Conservation (phyloP, 2,329 filamentous ascomycete species). For the Penicillium sp. region DNA sequence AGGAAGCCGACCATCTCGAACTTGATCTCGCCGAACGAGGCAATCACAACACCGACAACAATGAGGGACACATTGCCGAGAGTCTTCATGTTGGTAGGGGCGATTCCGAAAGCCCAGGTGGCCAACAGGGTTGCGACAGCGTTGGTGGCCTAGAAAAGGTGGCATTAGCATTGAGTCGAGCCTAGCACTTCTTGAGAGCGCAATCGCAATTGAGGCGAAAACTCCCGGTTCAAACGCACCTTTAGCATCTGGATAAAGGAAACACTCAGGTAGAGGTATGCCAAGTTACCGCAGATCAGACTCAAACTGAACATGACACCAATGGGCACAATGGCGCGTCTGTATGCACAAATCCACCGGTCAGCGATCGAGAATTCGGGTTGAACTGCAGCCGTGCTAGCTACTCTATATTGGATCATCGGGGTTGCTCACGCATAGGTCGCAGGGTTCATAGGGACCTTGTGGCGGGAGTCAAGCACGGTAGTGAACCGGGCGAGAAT, state of each 20-base stretch:
- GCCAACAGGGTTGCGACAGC: slow-evolving; percentile 87
- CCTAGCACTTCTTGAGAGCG: not conserved
- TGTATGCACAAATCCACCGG: slow-evolving; percentile 4
- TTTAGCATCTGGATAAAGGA: slow-evolving; percentile 99
- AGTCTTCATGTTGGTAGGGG: slow-evolving; percentile 76
- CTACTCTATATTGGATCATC: not conserved
- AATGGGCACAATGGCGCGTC: slow-evolving; percentile 85
- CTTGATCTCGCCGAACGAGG: slow-evolving; percentile 89
- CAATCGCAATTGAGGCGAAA: not conserved
- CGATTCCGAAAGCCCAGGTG: slow-evolving; percentile 80
- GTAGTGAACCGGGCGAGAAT: slow-evolving; percentile 83
- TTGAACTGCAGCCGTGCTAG: not conserved
- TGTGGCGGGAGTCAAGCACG: slow-evolving; percentile 87
- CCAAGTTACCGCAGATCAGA: slow-evolving; percentile 93
- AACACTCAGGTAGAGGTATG: slow-evolving; percentile 91
- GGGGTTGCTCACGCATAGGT: slow-evolving; percentile 62
- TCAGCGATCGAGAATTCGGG: not conserved
- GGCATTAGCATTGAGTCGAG: not conserved
- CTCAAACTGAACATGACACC: slow-evolving; percentile 94
- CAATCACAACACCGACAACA: slow-evolving; percentile 88
- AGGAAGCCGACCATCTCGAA: slow-evolving; percentile 65
- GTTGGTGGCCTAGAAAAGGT: slow-evolving; percentile 68
- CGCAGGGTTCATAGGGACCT: slow-evolving; percentile 90
- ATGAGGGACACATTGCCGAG: slow-evolving; percentile 92
- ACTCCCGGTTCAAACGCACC: slow-evolving; percentile 47